A percentile compares a stretch with the other conserved stretches of the same genome.
Conservation (phyloP, 495 filamentous ascomycete species). For the Hypoxylon fragiforme region DNA sequence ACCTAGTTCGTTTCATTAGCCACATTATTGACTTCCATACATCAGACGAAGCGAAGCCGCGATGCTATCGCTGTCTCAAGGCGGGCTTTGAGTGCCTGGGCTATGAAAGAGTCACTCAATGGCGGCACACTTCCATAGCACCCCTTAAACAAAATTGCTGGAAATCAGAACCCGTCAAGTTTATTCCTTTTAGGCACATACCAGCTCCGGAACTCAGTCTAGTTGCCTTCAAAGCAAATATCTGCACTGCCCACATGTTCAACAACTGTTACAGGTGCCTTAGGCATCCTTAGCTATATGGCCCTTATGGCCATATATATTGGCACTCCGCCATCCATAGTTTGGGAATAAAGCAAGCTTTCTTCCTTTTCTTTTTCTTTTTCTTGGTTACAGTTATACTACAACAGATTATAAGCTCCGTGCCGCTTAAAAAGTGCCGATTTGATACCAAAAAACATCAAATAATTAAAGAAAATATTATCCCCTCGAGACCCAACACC, state of each 20-base stretch:
- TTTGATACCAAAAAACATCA: too few species aligned
- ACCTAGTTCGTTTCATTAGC: neutral
- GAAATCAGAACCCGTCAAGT: constrained; percentile 1
- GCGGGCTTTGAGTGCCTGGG: constrained; percentile 33
- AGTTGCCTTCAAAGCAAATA: constrained; percentile 21
- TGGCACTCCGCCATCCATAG: too few species aligned
- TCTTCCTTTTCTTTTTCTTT: too few species aligned
- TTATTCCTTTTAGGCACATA: neutral
- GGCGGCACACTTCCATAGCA: constrained; percentile 28
- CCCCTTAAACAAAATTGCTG: constrained; percentile 1
- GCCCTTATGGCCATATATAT: too few species aligned
- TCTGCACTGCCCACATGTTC: constrained; percentile 29
- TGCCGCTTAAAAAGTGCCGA: too few species aligned
- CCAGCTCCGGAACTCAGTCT: constrained; percentile 27
- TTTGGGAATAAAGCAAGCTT: too few species aligned
- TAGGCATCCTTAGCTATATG: too few species aligned
- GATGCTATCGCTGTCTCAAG: constrained; percentile 31
- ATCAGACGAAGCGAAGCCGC: constrained; percentile 37
- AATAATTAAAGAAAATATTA: too few species aligned
- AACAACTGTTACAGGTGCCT: too few species aligned
- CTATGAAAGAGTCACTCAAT: constrained; percentile 29
- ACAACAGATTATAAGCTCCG: too few species aligned
- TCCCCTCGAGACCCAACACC: too few species aligned
- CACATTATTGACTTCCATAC: neutral
- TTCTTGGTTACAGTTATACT: too few species aligned